A percentile compares a stretch with the other conserved stretches of the same genome.
phyloP scores from a whole-genome alignment of 2,329 filamentous ascomycete genomes.

The Colletotrichum gigasporum region DNA sequence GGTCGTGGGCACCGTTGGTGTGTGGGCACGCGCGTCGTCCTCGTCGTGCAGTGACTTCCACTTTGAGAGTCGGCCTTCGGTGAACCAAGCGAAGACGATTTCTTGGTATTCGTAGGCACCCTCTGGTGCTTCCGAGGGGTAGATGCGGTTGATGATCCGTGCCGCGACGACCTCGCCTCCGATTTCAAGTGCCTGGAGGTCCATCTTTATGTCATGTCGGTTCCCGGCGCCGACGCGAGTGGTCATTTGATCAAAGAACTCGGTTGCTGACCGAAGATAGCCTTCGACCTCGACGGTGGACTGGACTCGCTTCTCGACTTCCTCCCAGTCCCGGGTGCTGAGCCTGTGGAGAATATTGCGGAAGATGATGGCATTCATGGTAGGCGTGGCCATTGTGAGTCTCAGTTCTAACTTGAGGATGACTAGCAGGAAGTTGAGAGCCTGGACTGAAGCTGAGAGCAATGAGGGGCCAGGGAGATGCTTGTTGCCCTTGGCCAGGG shows the following conservation, averaged over 20 bases:
- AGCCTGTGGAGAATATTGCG: neutral
- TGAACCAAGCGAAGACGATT: conserved; percentile 7
- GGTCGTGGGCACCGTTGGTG: neutral
- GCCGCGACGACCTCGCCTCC: neutral
- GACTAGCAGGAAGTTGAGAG: too few relatives aligned
- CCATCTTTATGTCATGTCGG: neutral
- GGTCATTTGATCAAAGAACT: neutral
- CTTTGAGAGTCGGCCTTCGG: neutral
- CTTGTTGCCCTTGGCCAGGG: too few relatives aligned
- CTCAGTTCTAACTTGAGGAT: too few relatives aligned
- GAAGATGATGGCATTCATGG: neutral
- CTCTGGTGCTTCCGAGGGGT: neutral
- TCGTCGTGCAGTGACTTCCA: conserved; percentile 16
- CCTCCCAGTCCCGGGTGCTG: neutral
- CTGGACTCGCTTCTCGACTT: neutral
- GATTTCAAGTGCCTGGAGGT: neutral
- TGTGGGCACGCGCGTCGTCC: neutral
- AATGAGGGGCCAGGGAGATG: too few relatives aligned
- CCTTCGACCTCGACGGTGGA: neutral
- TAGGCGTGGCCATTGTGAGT: too few relatives aligned
- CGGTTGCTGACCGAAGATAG: neutral
- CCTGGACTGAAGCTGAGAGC: too few relatives aligned
- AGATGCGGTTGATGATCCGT: neutral
- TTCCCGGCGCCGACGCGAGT: neutral
- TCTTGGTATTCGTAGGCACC: neutral